These are phyloP conservation scores for Arthrobotrys iridis DNA, from an alignment of 2,329 filamentous ascomycete genomes.

Conservation along the genomic window DNA sequence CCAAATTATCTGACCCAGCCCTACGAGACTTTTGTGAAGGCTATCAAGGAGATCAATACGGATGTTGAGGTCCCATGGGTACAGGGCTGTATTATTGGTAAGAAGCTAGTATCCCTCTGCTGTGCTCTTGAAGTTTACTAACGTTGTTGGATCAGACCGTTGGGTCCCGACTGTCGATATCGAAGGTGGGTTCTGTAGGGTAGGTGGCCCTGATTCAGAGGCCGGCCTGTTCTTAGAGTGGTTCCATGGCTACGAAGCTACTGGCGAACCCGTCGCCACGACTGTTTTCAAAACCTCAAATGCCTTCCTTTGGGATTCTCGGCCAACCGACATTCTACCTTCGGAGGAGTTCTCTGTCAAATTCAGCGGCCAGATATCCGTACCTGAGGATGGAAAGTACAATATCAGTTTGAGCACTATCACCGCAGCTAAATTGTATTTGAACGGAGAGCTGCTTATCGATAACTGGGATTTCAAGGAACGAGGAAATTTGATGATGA, in stretches of 20 bases:
- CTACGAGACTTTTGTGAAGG: slow-evolving; percentile 41
- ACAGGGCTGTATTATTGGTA: slow-evolving; percentile 45
- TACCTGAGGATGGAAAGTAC: slow-evolving; percentile 43
- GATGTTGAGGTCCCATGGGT: slow-evolving; percentile 35
- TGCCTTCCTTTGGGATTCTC: slow-evolving; percentile 33
- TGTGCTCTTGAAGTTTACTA: neutral
- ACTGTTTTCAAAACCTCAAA: slow-evolving; percentile 28
- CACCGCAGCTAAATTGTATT: slow-evolving; percentile 30
- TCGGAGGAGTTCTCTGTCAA: slow-evolving; percentile 32
- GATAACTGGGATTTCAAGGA: slow-evolving; percentile 55
- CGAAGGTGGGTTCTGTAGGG: slow-evolving; percentile 31
- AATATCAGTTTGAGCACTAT: slow-evolving; percentile 51
- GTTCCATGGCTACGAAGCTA: slow-evolving; percentile 44
- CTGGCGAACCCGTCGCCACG: slow-evolving; percentile 23
- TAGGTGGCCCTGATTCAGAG: slow-evolving; percentile 25
- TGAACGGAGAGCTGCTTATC: slow-evolving; percentile 41
- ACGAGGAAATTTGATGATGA: slow-evolving; percentile 48
- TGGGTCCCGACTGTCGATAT: slow-evolving; percentile 40
- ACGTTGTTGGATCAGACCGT: slow-evolving; percentile 16
- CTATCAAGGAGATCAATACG: slow-evolving; percentile 32
- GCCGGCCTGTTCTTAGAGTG: slow-evolving; percentile 37
- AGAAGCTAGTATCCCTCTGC: too few species aligned
- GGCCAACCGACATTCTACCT: slow-evolving; percentile 8
- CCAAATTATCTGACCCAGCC: slow-evolving; percentile 49
- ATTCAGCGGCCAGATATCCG: slow-evolving; percentile 33